These are phyloP conservation scores for Dictyostelium capitatum DNA, from an alignment of 78 protist genomes.

Conservation along the genomic window DNA sequence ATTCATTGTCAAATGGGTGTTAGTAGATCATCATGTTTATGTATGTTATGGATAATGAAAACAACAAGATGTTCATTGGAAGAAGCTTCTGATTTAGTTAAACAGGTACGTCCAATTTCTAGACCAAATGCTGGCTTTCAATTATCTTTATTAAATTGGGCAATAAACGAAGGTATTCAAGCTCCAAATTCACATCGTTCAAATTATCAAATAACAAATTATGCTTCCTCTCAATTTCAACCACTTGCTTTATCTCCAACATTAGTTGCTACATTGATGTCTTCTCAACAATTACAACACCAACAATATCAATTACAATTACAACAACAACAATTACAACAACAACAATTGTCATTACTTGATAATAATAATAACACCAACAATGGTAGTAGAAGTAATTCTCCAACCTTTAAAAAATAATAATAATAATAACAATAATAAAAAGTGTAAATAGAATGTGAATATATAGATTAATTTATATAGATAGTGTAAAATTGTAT, in stretches of 20 bases:
- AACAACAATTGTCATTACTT: neutral
- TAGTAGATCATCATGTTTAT: conserved; percentile 46
- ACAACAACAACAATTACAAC: neutral
- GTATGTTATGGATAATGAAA: conserved; percentile 70
- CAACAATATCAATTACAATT: conserved; percentile 3
- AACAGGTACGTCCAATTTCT: conserved; percentile 37
- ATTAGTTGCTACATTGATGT: neutral
- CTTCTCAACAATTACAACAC: neutral
- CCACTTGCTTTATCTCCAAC: neutral
- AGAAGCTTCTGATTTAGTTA: conserved; percentile 19
- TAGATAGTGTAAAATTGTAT: neutral
- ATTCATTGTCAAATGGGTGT: conserved; percentile 77
- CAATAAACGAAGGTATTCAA: conserved; percentile 51
- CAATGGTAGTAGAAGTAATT: neutral
- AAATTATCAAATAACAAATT: neutral
- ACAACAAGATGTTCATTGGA: conserved; percentile 23
- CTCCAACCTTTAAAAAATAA: neutral
- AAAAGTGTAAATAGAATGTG: neutral
- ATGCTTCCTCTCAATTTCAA: conserved; percentile 17
- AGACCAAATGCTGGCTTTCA: conserved; percentile 66
- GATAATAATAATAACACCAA: neutral
- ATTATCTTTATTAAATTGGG: conserved; percentile 53
- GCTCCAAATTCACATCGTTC: conserved; percentile 51
- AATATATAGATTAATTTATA: neutral
- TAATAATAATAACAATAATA: conserved; percentile 21